Percentiles rank a stretch among this genome's conserved stretches.
These are phyloP conservation scores for Penicillium cosmopolitanum DNA, from an alignment of 495 filamentous ascomycete genomes.

Conservation along the genomic window DNA sequence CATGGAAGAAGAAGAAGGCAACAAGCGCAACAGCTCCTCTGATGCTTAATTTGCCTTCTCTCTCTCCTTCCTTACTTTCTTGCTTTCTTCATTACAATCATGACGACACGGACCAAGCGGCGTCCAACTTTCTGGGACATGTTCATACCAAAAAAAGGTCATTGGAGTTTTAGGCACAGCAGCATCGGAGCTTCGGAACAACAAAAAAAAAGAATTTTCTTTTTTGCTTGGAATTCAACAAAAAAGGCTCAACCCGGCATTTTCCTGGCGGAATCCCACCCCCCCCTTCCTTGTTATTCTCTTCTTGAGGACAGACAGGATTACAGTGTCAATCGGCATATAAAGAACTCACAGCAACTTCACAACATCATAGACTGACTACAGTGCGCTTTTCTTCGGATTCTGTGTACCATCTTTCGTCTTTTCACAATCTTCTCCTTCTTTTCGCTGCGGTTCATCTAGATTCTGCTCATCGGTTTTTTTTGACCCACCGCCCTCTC, in stretches of 20 bases:
- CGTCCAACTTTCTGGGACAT: conserved; percentile 18
- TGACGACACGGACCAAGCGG: conserved; percentile 24
- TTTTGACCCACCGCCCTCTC: too few species aligned
- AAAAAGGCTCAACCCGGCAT: not conserved
- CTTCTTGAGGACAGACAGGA: too few species aligned
- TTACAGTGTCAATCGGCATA: too few species aligned
- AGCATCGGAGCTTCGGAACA: conserved; percentile 21
- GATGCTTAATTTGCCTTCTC: conserved; percentile 23
- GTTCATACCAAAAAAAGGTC: conserved; percentile 26
- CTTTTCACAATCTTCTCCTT: too few species aligned
- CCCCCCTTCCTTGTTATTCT: too few species aligned
- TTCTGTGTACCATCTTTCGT: too few species aligned
- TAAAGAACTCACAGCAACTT: too few species aligned
- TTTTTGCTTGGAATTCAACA: conserved; percentile 7
- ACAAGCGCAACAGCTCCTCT: conserved; percentile 46
- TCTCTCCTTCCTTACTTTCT: conserved; percentile 13
- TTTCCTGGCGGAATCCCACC: too few species aligned
- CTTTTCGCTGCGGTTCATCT: too few species aligned
- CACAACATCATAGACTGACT: too few species aligned
- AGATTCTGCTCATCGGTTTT: too few species aligned
- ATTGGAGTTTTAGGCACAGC: conserved; percentile 27
- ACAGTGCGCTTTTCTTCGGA: too few species aligned
- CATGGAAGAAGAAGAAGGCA: conserved; percentile 72
- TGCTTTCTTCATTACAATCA: conserved; percentile 18
- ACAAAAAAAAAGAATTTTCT: conserved; percentile 20